Evolutionary conservation across 169 alveolate genomes (phyloP), one percentile per base, ranked within the genome.

Genomic region (Babesia ovata): DNA sequence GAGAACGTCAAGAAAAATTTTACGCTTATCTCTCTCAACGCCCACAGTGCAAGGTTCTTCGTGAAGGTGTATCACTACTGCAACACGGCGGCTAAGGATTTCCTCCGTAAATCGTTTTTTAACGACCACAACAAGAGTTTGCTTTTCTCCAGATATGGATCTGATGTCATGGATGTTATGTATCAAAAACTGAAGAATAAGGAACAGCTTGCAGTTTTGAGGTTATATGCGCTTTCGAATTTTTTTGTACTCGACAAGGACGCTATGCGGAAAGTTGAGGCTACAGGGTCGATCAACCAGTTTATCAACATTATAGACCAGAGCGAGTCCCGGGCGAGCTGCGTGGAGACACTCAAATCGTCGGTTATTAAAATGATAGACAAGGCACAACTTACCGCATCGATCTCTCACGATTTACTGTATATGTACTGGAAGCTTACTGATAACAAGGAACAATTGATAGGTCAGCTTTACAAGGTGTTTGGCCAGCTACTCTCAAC

Each of bases 401-500:
- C 79, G 12, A 49, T 81, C n/a, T 70, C 88, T 19, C 88, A 81
- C 42, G 88, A 81, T 48, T 1, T 81, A 33, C 48, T 81, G 22
- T 81, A 45, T 24, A 44, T 81, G 0, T 81, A 81, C 52, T 53
- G 75, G 78, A 57, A 56, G 22, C 28, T 81, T 46, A 29, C 70
- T 11, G 84, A 81, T 44, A 62, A 71, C 70, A 63, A 69, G 63
- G 67, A 54, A 14, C 85, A 81, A 48, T 16, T 81, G 81, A 59
- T 72, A 56, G 50, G 71, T 56, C 79, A 65, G 26, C 36, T 81
- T 9, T 21, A 61, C 53, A 56, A 56, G 29, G 75, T 81, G 29
- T 81, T 71, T 21, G 88, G 85, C 0, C 88, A 81, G 50, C 63
- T 81, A 60, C 48, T 81, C 57, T 73, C 88, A 17, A 81, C 88